These are phyloP conservation scores for Glebionis coronaria DNA, from an alignment of 129 eudicot genomes.

Conservation along the genomic window DNA sequence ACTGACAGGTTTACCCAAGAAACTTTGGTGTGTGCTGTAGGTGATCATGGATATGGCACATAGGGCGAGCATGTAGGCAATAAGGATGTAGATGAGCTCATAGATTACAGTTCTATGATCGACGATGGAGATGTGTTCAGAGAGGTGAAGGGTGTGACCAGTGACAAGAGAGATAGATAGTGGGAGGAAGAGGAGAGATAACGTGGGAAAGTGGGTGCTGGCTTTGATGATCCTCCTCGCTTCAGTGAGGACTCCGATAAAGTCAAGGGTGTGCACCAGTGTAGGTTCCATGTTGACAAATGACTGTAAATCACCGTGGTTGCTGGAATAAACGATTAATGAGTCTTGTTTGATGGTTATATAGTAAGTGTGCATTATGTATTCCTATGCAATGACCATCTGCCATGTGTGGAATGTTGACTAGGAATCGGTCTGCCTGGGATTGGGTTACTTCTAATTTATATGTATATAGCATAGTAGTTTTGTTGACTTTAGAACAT, in stretches of 20 bases:
- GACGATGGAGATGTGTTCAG: conserved; percentile 14
- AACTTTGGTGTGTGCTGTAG: conserved; percentile 50
- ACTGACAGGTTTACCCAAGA: conserved; percentile 46
- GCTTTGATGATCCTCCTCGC: conserved; percentile 41
- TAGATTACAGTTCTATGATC: conserved; percentile 10
- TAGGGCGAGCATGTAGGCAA: conserved; percentile 29
- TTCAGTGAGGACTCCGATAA: conserved; percentile 38
- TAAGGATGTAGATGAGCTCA: conserved; percentile 31
- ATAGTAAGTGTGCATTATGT: too few relatives aligned
- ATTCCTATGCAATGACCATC: too few relatives aligned
- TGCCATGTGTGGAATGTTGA: too few relatives aligned
- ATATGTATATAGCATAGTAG: too few relatives aligned
- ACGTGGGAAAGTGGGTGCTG: conserved; percentile 51
- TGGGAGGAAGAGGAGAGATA: conserved; percentile 59
- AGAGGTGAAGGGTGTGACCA: too few relatives aligned
- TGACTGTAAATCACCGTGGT: conserved; percentile 9
- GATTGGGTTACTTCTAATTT: too few relatives aligned
- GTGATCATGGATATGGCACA: conserved; percentile 49
- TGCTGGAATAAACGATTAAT: neutral
- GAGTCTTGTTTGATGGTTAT: too few relatives aligned
- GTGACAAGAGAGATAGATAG: conserved; percentile 38
- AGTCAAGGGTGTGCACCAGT: conserved; percentile 22
- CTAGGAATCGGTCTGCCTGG: too few relatives aligned
- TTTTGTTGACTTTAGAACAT: too few relatives aligned
- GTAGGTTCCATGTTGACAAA: conserved; percentile 21